phyloP scores from a whole-genome alignment of 1,284 basidiomycete genomes.

The Tilletia setariae region DNA sequence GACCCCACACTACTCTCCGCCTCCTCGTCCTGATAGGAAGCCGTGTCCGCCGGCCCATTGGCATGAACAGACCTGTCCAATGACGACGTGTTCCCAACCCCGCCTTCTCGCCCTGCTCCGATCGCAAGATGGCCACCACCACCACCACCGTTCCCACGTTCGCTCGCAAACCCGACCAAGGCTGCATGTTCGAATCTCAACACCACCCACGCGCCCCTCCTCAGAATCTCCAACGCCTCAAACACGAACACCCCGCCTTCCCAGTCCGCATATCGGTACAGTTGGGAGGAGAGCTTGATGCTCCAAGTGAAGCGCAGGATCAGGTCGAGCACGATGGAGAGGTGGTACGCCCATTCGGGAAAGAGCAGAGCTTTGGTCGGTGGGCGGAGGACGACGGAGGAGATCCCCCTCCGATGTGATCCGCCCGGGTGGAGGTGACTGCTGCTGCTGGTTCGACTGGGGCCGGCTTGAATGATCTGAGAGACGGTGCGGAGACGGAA shows the following conservation, averaged over 20 bases:
- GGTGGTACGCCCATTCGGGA: slow-evolving; percentile 75
- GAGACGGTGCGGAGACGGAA: slow-evolving; percentile 56
- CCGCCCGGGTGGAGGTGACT: neutral
- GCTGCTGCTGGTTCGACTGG: neutral
- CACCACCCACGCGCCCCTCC: slow-evolving; percentile 96
- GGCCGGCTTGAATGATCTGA: neutral
- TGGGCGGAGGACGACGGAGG: slow-evolving; percentile 53
- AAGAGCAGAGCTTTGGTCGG: slow-evolving; percentile 70
- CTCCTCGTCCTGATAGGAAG: neutral
- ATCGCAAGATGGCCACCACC: neutral
- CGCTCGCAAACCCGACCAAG: neutral
- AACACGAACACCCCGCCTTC: slow-evolving; percentile 82
- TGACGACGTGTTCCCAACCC: too few relatives aligned
- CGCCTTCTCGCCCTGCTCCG: too few relatives aligned
- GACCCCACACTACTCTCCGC: neutral
- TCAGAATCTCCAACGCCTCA: slow-evolving; percentile 81
- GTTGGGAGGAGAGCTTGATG: slow-evolving; percentile 81
- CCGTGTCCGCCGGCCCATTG: neutral
- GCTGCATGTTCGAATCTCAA: slow-evolving; percentile 69
- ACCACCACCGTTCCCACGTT: neutral
- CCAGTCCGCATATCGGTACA: slow-evolving; percentile 77
- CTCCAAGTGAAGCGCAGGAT: slow-evolving; percentile 92
- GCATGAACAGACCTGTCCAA: too few relatives aligned
- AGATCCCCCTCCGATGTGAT: neutral
- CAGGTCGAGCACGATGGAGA: slow-evolving; percentile 78